These are phyloP conservation scores for Lenzites betulinus DNA, from an alignment of 768 basidiomycete genomes.

Conservation along the genomic window DNA sequence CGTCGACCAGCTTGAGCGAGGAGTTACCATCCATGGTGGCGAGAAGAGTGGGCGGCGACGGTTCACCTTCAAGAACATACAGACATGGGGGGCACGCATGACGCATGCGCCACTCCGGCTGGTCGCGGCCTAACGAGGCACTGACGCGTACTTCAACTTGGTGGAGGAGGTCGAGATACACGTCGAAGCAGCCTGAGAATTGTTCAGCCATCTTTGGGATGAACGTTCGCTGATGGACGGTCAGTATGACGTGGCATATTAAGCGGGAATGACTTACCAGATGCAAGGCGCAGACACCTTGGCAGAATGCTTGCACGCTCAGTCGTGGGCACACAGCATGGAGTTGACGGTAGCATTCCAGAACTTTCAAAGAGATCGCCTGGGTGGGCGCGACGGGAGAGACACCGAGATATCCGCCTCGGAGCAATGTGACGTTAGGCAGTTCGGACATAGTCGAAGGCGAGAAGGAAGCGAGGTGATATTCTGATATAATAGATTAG, in stretches of 20 bases:
- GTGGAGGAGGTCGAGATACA: constrained; percentile 29
- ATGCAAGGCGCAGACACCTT: constrained; percentile 24
- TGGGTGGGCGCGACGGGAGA: constrained; percentile 20
- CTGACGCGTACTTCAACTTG: constrained; percentile 18
- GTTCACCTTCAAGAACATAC: constrained; percentile 21
- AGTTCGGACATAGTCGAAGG: not conserved
- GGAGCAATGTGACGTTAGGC: constrained; percentile 23
- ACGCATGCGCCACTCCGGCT: constrained; percentile 25
- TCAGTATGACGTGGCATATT: not conserved
- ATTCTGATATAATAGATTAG: not conserved
- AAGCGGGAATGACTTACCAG: constrained; percentile 9
- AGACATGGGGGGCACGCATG: constrained; percentile 31
- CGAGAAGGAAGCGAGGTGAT: no score
- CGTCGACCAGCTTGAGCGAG: constrained; percentile 24
- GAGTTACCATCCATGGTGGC: constrained; percentile 25
- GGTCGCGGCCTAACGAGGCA: constrained; percentile 19
- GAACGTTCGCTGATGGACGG: not conserved
- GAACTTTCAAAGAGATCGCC: constrained; percentile 22
- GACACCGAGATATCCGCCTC: constrained; percentile 28
- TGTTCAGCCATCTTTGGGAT: constrained; percentile 14
- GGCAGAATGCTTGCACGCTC: constrained; percentile 25
- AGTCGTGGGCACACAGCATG: constrained; percentile 29
- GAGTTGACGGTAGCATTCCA: constrained; percentile 30
- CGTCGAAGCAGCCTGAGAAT: constrained; percentile 30
- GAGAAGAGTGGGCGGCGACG: constrained; percentile 12